These are phyloP conservation scores for Paramecium sonneborni DNA, from an alignment of 73 alveolate genomes.

Conservation along the genomic window DNA sequence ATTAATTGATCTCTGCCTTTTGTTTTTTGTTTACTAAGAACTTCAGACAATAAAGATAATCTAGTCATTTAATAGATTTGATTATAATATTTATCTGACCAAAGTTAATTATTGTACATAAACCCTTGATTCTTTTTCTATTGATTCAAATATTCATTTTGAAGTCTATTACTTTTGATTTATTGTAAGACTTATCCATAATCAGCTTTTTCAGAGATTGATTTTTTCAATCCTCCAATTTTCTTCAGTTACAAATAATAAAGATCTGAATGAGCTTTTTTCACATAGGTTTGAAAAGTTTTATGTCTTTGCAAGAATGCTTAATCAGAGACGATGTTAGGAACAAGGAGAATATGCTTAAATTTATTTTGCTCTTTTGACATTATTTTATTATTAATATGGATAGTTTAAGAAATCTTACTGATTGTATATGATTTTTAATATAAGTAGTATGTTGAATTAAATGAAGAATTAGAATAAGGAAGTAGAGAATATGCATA, in stretches of 20 bases:
- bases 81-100: slow-evolving; percentile 16
- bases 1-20: neutral
- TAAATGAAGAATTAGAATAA: neutral
- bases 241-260: neutral
- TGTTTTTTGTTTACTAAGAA: neutral
- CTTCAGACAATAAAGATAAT: neutral
- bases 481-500: neutral
- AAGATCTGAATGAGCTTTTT: slow-evolving; percentile 12
- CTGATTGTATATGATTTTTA: neutral
- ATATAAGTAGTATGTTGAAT: too few species aligned
- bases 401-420: neutral
- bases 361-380: neutral
- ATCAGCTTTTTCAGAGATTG: neutral
- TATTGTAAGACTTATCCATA: neutral
- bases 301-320: slow-evolving; percentile 4
- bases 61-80: neutral
- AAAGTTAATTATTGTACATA: neutral
- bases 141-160: neutral
- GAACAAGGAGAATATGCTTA: neutral
- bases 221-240: neutral
- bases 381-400: neutral
- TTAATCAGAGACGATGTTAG: neutral
- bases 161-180: neutral
- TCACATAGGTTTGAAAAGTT: neutral
- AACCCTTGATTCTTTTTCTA: slow-evolving; percentile 15